These are phyloP conservation scores for Ophiostoma ulmi DNA, from an alignment of 2,329 filamentous ascomycete genomes.

Conservation along the genomic window DNA sequence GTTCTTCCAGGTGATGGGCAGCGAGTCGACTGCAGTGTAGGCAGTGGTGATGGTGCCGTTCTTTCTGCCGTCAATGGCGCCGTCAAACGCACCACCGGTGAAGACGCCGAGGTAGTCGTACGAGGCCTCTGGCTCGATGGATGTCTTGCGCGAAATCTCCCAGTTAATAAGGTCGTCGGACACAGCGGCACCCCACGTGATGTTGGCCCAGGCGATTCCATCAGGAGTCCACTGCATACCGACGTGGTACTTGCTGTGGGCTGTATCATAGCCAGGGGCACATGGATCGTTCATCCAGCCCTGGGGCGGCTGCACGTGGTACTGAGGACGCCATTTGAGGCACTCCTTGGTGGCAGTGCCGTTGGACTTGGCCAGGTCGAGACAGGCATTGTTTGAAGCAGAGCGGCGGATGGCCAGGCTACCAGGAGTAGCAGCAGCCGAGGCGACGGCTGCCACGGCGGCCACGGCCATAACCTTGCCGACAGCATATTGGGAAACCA, in stretches of 20 bases:
- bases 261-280: constrained; percentile 46
- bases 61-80: constrained; percentile 42
- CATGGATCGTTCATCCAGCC: constrained; percentile 44
- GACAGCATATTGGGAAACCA: constrained; percentile 9
- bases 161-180: constrained; percentile 41
- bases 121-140: constrained; percentile 35
- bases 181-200: constrained; percentile 41
- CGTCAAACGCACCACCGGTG: constrained; percentile 46
- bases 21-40: constrained; percentile 35
- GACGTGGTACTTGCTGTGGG: constrained; percentile 45
- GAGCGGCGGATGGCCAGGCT: background rate
- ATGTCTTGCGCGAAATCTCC: constrained; percentile 36
- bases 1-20: constrained; percentile 38
- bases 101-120: constrained; percentile 51
- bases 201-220: constrained; percentile 37
- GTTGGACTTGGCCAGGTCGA: constrained; percentile 5
- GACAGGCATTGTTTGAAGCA: background rate
- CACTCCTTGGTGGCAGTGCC: constrained; percentile 7
- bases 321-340: constrained; percentile 9
- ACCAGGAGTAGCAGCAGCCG: background rate
- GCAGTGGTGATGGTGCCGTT: constrained; percentile 25
- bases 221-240: constrained; percentile 48
- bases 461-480: constrained; percentile 12
- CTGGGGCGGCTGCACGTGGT: constrained; percentile 29
- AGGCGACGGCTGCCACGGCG: background rate